Conservation (phyloP, 768 basidiomycete genomes). For the Leucogyrophana mollusca region DNA sequence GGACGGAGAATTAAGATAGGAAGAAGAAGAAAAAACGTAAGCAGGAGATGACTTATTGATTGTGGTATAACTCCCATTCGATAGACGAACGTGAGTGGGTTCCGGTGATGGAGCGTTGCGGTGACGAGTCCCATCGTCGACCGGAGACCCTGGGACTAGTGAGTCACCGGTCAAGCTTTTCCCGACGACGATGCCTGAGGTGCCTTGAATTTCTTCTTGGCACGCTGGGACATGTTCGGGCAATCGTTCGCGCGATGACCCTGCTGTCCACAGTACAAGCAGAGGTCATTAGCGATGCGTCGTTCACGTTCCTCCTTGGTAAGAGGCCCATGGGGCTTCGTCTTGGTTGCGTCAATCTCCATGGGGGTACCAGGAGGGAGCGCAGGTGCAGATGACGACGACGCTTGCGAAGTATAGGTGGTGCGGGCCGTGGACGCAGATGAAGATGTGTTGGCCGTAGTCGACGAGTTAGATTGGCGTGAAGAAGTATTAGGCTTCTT, state of each 20-base stretch:
- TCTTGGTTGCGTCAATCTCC: slow-evolving; percentile 27
- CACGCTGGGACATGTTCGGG: slow-evolving; percentile 17
- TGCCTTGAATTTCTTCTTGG: too few species aligned
- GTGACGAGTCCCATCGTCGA: slow-evolving; percentile 8
- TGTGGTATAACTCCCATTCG: slow-evolving; percentile 6
- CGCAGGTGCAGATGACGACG: neutral
- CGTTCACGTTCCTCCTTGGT: slow-evolving; percentile 24
- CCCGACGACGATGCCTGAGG: slow-evolving; percentile 2
- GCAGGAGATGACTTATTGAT: slow-evolving; percentile 5
- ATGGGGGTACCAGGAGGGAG: slow-evolving; percentile 19
- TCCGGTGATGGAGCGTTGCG: too few species aligned
- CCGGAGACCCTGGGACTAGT: slow-evolving; percentile 18
- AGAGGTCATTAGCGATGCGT: slow-evolving; percentile 26
- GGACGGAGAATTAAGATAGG: slow-evolving; percentile 6
- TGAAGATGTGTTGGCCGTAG: too few species aligned
- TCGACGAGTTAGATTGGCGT: neutral
- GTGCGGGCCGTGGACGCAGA: too few species aligned
- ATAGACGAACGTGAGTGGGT: slow-evolving; percentile 5
- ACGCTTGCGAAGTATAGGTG: too few species aligned
- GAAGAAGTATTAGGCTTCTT: neutral
- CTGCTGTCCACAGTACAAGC: slow-evolving; percentile 34
- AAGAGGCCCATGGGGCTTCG: slow-evolving; percentile 24
- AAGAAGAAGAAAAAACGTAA: slow-evolving; percentile 8
- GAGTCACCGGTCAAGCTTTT: slow-evolving; percentile 25
- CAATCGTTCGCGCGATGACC: slow-evolving; percentile 30